A percentile compares a stretch with the other conserved stretches of the same genome.
These are phyloP conservation scores for Pseudogymnoascus sp. DNA, from an alignment of 2,329 filamentous ascomycete genomes.

Conservation along the genomic window DNA sequence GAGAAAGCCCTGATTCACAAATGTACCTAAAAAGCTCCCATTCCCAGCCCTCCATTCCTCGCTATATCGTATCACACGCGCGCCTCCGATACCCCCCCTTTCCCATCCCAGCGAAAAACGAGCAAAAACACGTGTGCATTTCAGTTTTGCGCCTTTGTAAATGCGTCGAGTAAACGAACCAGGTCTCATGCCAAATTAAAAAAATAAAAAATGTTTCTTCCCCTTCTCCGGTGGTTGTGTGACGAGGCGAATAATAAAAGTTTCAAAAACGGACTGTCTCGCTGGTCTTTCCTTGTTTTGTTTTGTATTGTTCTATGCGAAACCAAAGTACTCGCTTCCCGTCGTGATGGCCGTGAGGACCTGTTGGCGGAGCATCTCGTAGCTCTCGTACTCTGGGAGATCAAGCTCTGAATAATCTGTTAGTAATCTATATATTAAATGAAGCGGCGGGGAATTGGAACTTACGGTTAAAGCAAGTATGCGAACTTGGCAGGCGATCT, in stretches of 20 bases:
- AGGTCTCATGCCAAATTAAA: slow-evolving; percentile 1
- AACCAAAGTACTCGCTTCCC: slow-evolving; percentile 94
- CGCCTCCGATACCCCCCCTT: neutral
- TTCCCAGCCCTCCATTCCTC: neutral
- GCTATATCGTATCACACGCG: slow-evolving; percentile 5
- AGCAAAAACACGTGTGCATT: slow-evolving; percentile 4
- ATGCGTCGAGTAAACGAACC: slow-evolving; percentile 3
- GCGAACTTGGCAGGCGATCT: slow-evolving; percentile 87
- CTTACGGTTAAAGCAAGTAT: slow-evolving; percentile 99
- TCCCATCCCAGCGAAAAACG: neutral
- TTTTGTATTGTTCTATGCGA: slow-evolving; percentile 56
- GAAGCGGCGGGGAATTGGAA: slow-evolving; percentile 27
- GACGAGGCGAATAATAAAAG: neutral
- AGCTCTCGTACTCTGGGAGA: slow-evolving; percentile 94
- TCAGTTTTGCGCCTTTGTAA: slow-evolving; percentile 7
- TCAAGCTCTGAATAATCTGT: slow-evolving; percentile 66
- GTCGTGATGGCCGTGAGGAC: slow-evolving; percentile 95
- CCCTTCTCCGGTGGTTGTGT: neutral
- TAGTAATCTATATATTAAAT: slow-evolving; percentile 15
- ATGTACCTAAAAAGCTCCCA: slow-evolving; percentile 1
- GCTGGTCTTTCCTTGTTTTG: slow-evolving; percentile 18
- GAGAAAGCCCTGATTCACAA: neutral
- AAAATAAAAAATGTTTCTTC: neutral
- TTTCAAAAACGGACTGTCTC: neutral
- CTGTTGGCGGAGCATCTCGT: slow-evolving; percentile 80